Percentiles rank a stretch among this genome's conserved stretches.
These are phyloP conservation scores for Pichia phayaonensis DNA, from an alignment of 805 yeast genomes.

Conservation along the genomic window DNA sequence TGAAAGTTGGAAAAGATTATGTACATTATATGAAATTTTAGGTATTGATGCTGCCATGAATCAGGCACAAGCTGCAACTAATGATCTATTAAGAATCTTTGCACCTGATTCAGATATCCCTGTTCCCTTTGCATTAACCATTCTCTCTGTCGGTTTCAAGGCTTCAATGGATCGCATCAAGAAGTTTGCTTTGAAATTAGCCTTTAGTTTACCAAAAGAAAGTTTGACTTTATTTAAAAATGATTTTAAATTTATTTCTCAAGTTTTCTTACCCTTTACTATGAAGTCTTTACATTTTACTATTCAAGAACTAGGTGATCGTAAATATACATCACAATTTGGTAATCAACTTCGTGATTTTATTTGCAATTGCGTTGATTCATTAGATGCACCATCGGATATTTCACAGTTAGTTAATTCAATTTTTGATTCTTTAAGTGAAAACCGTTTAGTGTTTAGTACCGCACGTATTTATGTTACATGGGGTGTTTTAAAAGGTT, in stretches of 20 bases:
- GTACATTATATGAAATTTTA: conserved; percentile 70
- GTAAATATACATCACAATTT: conserved; percentile 42
- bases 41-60: conserved; percentile 82
- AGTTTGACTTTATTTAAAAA: conserved; percentile 41
- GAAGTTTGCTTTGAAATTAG: conserved; percentile 47
- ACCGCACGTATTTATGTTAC: conserved; percentile 60
- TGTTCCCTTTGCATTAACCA: conserved; percentile 62
- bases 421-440: conserved; percentile 39
- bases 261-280: conserved; percentile 47
- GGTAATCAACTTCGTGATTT: conserved; percentile 46
- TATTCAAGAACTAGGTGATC: conserved; percentile 30
- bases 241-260: conserved; percentile 33
- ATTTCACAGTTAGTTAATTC: conserved; percentile 19
- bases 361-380: conserved; percentile 31
- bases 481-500: conserved; percentile 50
- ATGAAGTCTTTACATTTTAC: conserved; percentile 56
- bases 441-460: conserved; percentile 48
- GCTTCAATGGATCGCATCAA: conserved; percentile 76
- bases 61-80: conserved; percentile 71
- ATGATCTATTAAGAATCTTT: conserved; percentile 52
- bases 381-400: conserved; percentile 18
- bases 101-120: conserved; percentile 44
- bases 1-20: conserved; percentile 61
- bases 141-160: conserved; percentile 68
- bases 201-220: conserved; percentile 43